Evolutionary conservation across 768 basidiomycete genomes (phyloP).

Genomic region (Calocera cornea): DNA sequence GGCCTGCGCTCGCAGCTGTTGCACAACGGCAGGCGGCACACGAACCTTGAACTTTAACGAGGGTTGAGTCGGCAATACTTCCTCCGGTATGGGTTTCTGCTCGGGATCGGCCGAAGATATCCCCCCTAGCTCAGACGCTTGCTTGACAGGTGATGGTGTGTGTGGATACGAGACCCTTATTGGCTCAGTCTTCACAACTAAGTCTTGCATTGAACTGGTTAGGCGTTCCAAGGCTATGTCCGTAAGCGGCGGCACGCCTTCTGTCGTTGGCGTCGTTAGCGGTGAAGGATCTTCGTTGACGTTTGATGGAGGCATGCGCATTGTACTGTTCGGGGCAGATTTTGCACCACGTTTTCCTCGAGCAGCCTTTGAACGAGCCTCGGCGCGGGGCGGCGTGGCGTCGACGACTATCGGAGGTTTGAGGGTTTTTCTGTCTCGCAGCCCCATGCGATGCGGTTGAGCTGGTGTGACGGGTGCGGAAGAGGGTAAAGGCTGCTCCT

Average conservation of each 20-base stretch:
- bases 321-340: not conserved
- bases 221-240: not conserved
- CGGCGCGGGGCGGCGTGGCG: not conserved
- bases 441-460: not conserved
- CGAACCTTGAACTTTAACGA: not conserved
- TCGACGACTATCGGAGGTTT: not conserved
- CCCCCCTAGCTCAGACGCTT: not conserved
- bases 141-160: not conserved
- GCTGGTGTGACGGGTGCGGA: not conserved
- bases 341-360: not conserved
- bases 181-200: not conserved
- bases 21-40: not conserved
- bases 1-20: not conserved
- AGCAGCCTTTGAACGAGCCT: not conserved
- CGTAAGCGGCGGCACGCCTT: not conserved
- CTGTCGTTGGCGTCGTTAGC: not conserved
- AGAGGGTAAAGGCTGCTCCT: not conserved
- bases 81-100: not conserved
- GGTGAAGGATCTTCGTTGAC: not conserved
- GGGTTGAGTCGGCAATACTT: not conserved
- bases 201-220: not conserved
- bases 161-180: not conserved
- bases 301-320: not conserved
- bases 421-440: not conserved
- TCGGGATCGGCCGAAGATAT: not conserved